These are phyloP conservation scores for Reticulascus tulasneorum DNA, from an alignment of 2,329 filamentous ascomycete species.

Conservation along the genomic window DNA sequence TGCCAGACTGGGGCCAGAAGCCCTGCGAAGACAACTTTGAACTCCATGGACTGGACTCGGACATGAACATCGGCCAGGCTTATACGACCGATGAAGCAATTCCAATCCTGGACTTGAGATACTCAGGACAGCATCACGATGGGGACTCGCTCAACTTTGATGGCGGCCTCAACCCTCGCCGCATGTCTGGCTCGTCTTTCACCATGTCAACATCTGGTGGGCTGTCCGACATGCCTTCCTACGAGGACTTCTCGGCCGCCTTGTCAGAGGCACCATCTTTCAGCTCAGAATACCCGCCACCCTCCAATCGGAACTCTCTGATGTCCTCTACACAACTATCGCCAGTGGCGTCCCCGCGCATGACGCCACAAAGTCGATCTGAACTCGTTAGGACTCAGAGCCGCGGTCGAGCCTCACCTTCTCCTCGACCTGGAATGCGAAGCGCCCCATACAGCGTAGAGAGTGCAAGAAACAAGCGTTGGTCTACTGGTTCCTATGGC, in stretches of 20 bases:
- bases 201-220: slow-evolving; percentile 65
- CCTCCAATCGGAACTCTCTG: slow-evolving; percentile 64
- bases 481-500: slow-evolving; percentile 73
- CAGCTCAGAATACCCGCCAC: slow-evolving; percentile 61
- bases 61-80: slow-evolving; percentile 58
- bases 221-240: slow-evolving; percentile 65
- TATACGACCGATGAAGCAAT: slow-evolving; percentile 61
- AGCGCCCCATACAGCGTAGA: slow-evolving; percentile 70
- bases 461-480: slow-evolving; percentile 64
- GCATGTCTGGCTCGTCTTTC: slow-evolving; percentile 70
- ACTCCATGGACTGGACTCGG: slow-evolving; percentile 50
- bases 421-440: slow-evolving; percentile 63
- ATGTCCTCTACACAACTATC: slow-evolving; percentile 69
- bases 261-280: slow-evolving; percentile 66
- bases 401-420: slow-evolving; percentile 67
- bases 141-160: slow-evolving; percentile 48
- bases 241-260: slow-evolving; percentile 66
- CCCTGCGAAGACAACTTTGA: slow-evolving; percentile 54
- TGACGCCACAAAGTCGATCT: slow-evolving; percentile 57
- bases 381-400: slow-evolving; percentile 62
- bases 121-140: slow-evolving; percentile 42
- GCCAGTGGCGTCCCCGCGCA: slow-evolving; percentile 66
- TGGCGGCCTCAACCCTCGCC: slow-evolving; percentile 50
- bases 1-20: slow-evolving; percentile 44
- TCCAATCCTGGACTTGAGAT: slow-evolving; percentile 58